These are phyloP conservation scores for Pythium dissimile DNA, from an alignment of 352 stramenopile species.

Conservation along the genomic window DNA sequence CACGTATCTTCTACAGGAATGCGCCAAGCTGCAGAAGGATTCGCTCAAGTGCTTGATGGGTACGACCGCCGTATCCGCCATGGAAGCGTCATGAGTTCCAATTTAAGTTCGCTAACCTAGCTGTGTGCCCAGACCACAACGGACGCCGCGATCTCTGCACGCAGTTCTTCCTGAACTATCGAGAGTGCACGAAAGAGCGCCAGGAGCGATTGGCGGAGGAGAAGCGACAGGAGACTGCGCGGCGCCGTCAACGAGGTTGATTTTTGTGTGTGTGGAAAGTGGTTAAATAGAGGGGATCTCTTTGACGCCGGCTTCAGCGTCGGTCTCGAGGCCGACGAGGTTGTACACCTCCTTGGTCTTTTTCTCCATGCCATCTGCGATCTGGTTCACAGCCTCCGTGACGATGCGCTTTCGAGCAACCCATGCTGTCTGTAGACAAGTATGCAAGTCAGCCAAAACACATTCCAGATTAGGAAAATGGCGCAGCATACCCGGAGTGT, in stretches of 20 bases:
- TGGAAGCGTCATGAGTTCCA: no score
- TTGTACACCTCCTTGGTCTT: constrained; percentile 64
- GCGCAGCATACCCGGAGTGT: constrained; percentile 45
- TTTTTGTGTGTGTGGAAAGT: no score
- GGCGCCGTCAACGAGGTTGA: background rate
- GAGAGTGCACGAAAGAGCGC: constrained; percentile 55
- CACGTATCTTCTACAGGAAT: constrained; percentile 34
- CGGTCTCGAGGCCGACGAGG: constrained; percentile 61
- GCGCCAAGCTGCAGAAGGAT: constrained; percentile 59
- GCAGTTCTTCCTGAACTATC: constrained; percentile 67
- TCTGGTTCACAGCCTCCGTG: constrained; percentile 74
- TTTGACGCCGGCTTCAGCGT: constrained; percentile 66
- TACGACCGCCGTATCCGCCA: no score
- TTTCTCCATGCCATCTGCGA: constrained; percentile 84
- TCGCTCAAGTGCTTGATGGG: constrained; percentile 66
- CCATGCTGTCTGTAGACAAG: constrained; percentile 50
- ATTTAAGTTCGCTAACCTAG: background rate
- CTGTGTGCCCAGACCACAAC: constrained; percentile 36
- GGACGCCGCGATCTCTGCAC: constrained; percentile 41
- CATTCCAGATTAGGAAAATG: background rate
- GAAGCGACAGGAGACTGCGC: constrained; percentile 4
- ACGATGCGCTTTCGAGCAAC: constrained; percentile 72
- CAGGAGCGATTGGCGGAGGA: constrained; percentile 19
- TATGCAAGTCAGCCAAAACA: background rate
- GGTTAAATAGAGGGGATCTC: constrained; percentile 66